phyloP scores from a whole-genome alignment of 208 protist genomes.

The Trichomonas gallinae region DNA sequence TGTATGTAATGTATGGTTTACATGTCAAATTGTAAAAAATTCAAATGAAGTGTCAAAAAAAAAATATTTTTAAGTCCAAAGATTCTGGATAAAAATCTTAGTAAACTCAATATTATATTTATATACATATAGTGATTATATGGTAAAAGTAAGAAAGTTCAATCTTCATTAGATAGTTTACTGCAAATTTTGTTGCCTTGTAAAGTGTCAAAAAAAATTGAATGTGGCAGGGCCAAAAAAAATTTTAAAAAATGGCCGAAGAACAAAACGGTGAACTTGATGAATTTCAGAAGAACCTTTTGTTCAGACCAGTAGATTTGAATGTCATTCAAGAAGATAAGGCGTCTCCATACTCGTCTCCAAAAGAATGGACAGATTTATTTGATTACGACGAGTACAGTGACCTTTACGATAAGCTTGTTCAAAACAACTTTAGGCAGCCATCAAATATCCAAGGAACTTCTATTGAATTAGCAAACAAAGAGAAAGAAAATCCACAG shows the following conservation, averaged over 20 bases:
- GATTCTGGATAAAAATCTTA: too few relatives aligned
- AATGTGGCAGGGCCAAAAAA: too few relatives aligned
- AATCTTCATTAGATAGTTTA: too few relatives aligned
- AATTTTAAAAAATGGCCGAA: not conserved
- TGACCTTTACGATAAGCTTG: not conserved
- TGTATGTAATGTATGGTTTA: too few relatives aligned
- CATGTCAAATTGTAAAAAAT: too few relatives aligned
- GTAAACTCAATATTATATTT: too few relatives aligned
- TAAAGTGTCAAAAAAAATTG: too few relatives aligned
- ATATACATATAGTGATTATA: too few relatives aligned
- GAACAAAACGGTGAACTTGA: not conserved
- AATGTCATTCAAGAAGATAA: not conserved
- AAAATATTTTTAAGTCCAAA: too few relatives aligned
- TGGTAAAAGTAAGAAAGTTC: too few relatives aligned
- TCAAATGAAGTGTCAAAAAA: too few relatives aligned
- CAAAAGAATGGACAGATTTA: not conserved
- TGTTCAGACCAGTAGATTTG: not conserved
- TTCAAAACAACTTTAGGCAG: not conserved
- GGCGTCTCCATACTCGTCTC: not conserved
- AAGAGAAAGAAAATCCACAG: not conserved
- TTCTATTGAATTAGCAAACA: not conserved
- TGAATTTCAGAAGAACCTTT: not conserved
- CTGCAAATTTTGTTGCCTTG: too few relatives aligned
- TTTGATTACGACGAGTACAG: not conserved
- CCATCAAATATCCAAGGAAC: not conserved